Evolutionary conservation across 441 rosid species (phyloP).

Genomic region (Melastoma candidum): DNA sequence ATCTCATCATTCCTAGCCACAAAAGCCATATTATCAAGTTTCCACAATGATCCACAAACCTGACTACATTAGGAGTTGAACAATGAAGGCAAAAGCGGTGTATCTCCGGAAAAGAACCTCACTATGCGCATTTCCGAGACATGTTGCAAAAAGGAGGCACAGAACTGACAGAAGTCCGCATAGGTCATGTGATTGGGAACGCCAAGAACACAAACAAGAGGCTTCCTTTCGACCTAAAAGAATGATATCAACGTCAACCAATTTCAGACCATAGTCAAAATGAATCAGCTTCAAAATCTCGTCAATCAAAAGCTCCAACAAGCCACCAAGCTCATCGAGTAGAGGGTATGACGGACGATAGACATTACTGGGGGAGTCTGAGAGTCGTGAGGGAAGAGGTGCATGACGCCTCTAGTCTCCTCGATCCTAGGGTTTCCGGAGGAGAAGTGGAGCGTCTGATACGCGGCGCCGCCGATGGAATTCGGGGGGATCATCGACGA

Average conservation of each 20-base stretch:
- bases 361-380: conserved; percentile 46
- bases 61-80: not conserved
- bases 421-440: conserved; percentile 98
- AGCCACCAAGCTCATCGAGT: not conserved
- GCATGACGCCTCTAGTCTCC: conserved; percentile 92
- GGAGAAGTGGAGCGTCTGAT: conserved; percentile 64
- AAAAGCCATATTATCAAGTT: conserved; percentile 16
- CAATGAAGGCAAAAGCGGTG: not conserved
- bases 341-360: not conserved
- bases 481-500: conserved; percentile 14
- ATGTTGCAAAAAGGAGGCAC: conserved; percentile 82
- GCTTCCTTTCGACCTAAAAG: conserved; percentile 70
- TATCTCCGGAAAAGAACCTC: conserved; percentile 30
- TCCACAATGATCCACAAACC: conserved; percentile 1
- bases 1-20: conserved; percentile 61
- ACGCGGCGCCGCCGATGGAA: conserved; percentile 21
- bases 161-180: conserved; percentile 91
- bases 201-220: conserved; percentile 68
- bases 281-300: too few relatives aligned
- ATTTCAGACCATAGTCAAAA: not conserved
- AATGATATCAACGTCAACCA: too few relatives aligned
- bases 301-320: not conserved
- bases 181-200: conserved; percentile 96
- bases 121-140: conserved; percentile 84
- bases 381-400: conserved; percentile 52